phyloP scores from a whole-genome alignment of 768 basidiomycete genomes.

The Coprinopsis sp. region DNA sequence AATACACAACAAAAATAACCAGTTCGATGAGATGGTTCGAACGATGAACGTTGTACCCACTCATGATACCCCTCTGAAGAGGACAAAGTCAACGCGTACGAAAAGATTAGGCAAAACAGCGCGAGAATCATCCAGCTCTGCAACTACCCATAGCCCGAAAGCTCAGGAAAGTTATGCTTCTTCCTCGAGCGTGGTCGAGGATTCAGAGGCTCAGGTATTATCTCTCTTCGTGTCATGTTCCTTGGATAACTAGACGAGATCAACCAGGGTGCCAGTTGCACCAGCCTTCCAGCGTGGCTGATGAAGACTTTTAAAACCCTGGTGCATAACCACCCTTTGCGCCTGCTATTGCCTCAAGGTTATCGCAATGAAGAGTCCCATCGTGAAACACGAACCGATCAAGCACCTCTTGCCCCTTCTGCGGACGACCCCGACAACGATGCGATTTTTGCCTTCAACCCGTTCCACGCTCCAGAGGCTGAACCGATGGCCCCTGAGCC shows the following conservation, averaged over 20 bases:
- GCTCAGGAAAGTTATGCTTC: too few species aligned
- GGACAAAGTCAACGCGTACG: slow-evolving; percentile 1
- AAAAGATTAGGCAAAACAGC: too few species aligned
- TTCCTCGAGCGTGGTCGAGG: too few species aligned
- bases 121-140: too few species aligned
- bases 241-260: not conserved
- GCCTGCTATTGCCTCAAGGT: slow-evolving; percentile 32
- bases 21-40: slow-evolving; percentile 65
- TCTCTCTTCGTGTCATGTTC: too few species aligned
- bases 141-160: too few species aligned
- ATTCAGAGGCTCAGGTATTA: too few species aligned
- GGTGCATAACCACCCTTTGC: slow-evolving; percentile 41
- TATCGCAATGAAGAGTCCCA: not conserved
- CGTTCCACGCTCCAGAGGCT: slow-evolving; percentile 1
- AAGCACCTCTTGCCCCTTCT: not conserved
- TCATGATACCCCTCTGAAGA: slow-evolving; percentile 14
- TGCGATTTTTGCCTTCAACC: slow-evolving; percentile 19
- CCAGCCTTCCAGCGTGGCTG: slow-evolving; percentile 53
- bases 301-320: slow-evolving; percentile 46
- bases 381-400: not conserved
- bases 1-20: slow-evolving; percentile 37
- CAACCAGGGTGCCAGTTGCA: not conserved
- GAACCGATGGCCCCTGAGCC: too few species aligned
- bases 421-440: slow-evolving; percentile 3
- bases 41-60: slow-evolving; percentile 39